Base-by-base conservation (phyloP, 2,329 filamentous ascomycete species). In the Aspergillus pseudoterreus region DNA sequence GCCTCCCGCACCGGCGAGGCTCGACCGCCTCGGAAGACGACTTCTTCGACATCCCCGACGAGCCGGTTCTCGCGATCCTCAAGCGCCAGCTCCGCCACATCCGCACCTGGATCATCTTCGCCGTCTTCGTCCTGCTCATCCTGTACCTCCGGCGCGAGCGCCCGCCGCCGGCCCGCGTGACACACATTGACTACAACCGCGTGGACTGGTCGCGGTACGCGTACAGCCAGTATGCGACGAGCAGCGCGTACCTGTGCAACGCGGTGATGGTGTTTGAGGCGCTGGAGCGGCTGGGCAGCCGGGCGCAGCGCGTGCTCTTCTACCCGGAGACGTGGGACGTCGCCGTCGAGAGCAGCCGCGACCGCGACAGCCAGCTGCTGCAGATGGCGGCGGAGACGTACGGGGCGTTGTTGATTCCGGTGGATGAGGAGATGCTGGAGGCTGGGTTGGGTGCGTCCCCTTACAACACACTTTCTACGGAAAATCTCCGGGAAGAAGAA, bases 361-460 rank as follows among this genome's bases (percentile, higher is more conserved):
- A 70, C 53, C 65, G 70, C 14, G 60, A 66, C 35, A 75, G 75
- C 51, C 75, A 78, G 55, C 62, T 82, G 53, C 63, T 82, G 12
- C 59, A 72, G 5, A 54, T 78, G 57, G 81, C 80, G 19, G 69
- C 71, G 55, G 71, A 77, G 48, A 63, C 69, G 17, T 82, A 80
- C 64, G 72, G 75, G 8, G 79, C 77, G 32, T 72, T 77, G 50
- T 62, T 82, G 41, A 66, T 76, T 46, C 78, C 79, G 11, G 70
- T 79, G 38, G 62, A 72, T 48, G 66, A 78, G 6, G 67, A 70
- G 42, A 64, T 60, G 43, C 60, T 64, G 45, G 65, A 57, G 55
- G 62, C 52, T 45, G 63, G 55, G 14, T 52, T 57, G 43, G 62
- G 64, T 68, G 33, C 50, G 22, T 6, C 6, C 22, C 22, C 2